Percentiles rank a stretch among this genome's conserved stretches.
phyloP scores from a whole-genome alignment of 2,329 filamentous ascomycete genomes.

The Didymella keratinophila region DNA sequence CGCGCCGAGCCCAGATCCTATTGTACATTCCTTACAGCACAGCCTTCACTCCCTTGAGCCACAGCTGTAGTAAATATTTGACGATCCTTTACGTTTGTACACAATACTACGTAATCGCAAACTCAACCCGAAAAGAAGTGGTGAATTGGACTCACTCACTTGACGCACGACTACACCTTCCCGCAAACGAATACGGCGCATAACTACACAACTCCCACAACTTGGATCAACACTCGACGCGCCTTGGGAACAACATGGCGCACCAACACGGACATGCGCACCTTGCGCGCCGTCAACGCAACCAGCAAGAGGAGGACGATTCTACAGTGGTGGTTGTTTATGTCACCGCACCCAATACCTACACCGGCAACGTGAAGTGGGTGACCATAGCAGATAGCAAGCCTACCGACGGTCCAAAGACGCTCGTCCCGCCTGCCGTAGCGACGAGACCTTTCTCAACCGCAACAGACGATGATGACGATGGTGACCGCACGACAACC shows the following conservation, averaged over 20 bases:
- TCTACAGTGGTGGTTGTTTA: conserved; percentile 53
- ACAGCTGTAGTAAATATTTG: conserved; percentile 35
- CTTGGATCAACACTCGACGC: not conserved
- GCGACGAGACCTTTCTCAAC: conserved; percentile 27
- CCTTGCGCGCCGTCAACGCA: conserved; percentile 41
- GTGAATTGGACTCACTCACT: conserved; percentile 16
- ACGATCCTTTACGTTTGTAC: conserved; percentile 27
- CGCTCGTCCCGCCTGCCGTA: conserved; percentile 32
- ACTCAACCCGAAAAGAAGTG: conserved; percentile 22
- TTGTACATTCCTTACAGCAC: conserved; percentile 43
- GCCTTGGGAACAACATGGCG: conserved; percentile 25
- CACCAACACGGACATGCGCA: conserved; percentile 40
- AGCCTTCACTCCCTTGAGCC: conserved; percentile 35
- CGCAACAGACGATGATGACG: conserved; percentile 26
- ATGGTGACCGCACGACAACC: conserved; percentile 15
- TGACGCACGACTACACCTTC: conserved; percentile 8
- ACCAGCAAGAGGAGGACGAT: conserved; percentile 23
- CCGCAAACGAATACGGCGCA: conserved; percentile 8
- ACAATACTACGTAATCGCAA: conserved; percentile 36
- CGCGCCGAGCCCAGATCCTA: conserved; percentile 23
- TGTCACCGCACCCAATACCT: conserved; percentile 62
- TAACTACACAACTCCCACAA: conserved; percentile 6
- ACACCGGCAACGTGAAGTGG: conserved; percentile 54
- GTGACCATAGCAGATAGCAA: conserved; percentile 28
- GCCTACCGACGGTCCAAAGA: conserved; percentile 21